These are phyloP conservation scores for Rhizophora mangle DNA, from an alignment of 345 rosid genomes.

Conservation along the genomic window DNA sequence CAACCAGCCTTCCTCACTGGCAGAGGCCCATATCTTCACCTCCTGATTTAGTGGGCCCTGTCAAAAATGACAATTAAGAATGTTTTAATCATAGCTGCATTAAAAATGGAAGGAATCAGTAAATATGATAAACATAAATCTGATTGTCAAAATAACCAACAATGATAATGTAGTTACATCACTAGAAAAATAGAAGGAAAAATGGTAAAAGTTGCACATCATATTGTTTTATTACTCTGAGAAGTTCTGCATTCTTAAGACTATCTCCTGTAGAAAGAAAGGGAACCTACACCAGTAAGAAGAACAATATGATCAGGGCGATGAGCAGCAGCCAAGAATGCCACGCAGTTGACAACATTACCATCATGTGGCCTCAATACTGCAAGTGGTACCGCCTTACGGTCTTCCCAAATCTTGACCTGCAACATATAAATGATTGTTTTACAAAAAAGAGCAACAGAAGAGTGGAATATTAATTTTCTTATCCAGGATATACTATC, in stretches of 20 bases:
- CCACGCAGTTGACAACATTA: slow-evolving; percentile 68
- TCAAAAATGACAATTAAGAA: neutral
- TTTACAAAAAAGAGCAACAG: slow-evolving; percentile 1
- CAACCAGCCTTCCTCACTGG: slow-evolving; percentile 78
- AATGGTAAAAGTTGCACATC: neutral
- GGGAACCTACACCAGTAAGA: slow-evolving; percentile 64
- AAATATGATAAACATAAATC: neutral
- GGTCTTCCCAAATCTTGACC: slow-evolving; percentile 95
- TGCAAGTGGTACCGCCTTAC: slow-evolving; percentile 57
- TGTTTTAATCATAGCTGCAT: neutral
- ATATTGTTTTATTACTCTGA: neutral
- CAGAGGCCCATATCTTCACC: slow-evolving; percentile 74
- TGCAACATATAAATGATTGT: slow-evolving; percentile 26
- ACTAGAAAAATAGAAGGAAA: neutral
- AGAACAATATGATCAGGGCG: slow-evolving; percentile 82
- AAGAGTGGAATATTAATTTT: neutral
- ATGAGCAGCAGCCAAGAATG: slow-evolving; percentile 61
- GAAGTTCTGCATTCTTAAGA: neutral
- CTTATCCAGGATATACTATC: neutral
- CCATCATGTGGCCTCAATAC: slow-evolving; percentile 85
- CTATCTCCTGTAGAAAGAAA: neutral
- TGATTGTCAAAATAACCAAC: neutral
- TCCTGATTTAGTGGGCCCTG: slow-evolving; percentile 86
- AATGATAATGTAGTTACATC: neutral
- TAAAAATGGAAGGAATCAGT: neutral